phyloP scores from a whole-genome alignment of 495 filamentous ascomycete species.

The Aspergillus sparsus region DNA sequence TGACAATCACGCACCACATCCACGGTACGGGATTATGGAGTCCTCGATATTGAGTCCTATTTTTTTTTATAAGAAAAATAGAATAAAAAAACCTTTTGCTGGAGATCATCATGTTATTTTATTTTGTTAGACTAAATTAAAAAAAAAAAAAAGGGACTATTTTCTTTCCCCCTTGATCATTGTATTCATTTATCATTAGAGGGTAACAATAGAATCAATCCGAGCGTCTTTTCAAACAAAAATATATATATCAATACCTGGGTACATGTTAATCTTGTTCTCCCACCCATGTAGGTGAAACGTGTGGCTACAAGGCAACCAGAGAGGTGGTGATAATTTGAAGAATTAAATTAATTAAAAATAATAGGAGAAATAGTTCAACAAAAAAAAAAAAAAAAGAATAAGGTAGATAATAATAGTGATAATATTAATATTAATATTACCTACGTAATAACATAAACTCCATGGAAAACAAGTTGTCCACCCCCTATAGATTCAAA shows the following conservation, averaged over 20 bases:
- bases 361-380: background rate
- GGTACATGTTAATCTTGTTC: too few species aligned
- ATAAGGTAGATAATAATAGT: background rate
- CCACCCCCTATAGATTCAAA: conserved; percentile 9
- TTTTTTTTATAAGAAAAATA: background rate
- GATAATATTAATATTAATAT: background rate
- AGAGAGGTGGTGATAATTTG: background rate
- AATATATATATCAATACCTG: too few species aligned
- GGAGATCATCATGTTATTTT: too few species aligned
- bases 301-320: background rate
- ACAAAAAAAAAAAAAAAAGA: conserved; percentile 1
- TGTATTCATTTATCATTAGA: background rate
- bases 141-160: background rate
- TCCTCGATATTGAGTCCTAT: background rate
- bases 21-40: conserved; percentile 13
- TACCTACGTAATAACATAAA: conserved; percentile 2
- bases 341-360: conserved; percentile 11
- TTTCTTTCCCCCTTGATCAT: background rate
- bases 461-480: too few species aligned
- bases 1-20: conserved; percentile 24
- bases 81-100: too few species aligned
- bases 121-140: too few species aligned
- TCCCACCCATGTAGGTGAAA: background rate
- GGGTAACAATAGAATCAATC: background rate
- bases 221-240: background rate